phyloP scores from a whole-genome alignment of 2,329 filamentous ascomycete genomes.

The Aspergillus oerlinghausenensis region DNA sequence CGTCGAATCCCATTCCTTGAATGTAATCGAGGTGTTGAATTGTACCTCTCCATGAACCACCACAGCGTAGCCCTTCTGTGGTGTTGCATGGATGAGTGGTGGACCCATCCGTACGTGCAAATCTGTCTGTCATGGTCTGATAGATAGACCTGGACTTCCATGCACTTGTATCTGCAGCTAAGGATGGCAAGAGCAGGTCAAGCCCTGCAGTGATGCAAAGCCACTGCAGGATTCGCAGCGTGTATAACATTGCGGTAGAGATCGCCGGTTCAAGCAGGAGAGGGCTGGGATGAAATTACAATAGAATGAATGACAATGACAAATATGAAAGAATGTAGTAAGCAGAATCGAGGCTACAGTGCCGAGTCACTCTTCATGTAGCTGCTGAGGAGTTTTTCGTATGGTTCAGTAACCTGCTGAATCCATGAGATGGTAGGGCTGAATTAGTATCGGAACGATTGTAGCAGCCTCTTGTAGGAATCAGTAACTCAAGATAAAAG shows the following conservation, averaged over 20 bases:
- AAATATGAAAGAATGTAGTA: not conserved
- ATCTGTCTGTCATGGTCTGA: conserved; percentile 46
- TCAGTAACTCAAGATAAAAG: not conserved
- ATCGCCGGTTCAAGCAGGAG: not conserved
- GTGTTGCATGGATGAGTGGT: conserved; percentile 29
- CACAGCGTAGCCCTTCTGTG: conserved; percentile 41
- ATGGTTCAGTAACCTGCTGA: not conserved
- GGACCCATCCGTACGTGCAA: conserved; percentile 39
- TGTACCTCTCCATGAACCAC: conserved; percentile 49
- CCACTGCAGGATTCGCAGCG: conserved; percentile 3
- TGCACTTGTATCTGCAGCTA: conserved; percentile 22
- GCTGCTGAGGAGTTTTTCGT: not conserved
- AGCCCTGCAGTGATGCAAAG: conserved; percentile 2
- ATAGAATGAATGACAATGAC: not conserved
- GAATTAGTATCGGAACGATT: not conserved
- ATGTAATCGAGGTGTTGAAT: conserved; percentile 50
- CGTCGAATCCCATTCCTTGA: conserved; percentile 47
- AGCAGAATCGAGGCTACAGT: not conserved
- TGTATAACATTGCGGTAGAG: not conserved
- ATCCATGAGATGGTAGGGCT: not conserved
- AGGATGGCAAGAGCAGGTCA: conserved; percentile 7
- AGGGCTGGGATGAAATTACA: not conserved
- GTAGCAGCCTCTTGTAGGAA: not conserved
- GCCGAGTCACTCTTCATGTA: not conserved
- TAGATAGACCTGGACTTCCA: conserved; percentile 45